These are phyloP conservation scores for Neofusicoccum umdonicola DNA, from an alignment of 2,329 filamentous ascomycete species.

Conservation along the genomic window DNA sequence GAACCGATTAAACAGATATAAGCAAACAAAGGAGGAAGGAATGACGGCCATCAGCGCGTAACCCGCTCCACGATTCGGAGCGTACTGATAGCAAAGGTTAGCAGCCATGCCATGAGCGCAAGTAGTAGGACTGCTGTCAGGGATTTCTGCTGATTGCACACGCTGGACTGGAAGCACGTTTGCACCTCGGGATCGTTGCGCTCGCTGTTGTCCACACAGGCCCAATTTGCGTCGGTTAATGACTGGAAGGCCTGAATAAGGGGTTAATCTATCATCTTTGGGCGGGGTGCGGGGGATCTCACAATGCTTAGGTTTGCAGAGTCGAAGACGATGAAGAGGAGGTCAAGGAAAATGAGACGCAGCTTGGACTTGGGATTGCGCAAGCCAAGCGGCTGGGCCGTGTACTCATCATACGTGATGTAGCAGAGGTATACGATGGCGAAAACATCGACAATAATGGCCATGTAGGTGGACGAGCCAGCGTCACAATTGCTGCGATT, in stretches of 20 bases:
- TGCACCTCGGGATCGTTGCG: conserved; percentile 19
- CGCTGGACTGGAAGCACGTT: conserved; percentile 34
- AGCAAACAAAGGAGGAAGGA: not conserved
- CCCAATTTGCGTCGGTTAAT: conserved; percentile 62
- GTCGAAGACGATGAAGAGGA: conserved; percentile 97
- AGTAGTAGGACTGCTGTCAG: conserved; percentile 77
- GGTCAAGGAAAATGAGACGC: conserved; percentile 82
- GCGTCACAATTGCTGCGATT: conserved; percentile 40
- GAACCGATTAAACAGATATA: conserved; percentile 13
- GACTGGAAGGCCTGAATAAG: conserved; percentile 68
- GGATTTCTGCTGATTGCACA: conserved; percentile 65
- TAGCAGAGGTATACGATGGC: conserved; percentile 89
- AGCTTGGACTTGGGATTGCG: conserved; percentile 83
- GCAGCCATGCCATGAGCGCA: conserved; percentile 82
- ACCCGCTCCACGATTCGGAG: conserved; percentile 25
- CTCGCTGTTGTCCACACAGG: conserved; percentile 33
- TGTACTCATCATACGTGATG: conserved; percentile 96
- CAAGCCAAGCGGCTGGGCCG: conserved; percentile 84
- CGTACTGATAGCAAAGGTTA: conserved; percentile 79
- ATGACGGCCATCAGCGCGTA: not conserved
- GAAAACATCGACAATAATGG: conserved; percentile 82
- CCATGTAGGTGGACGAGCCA: conserved; percentile 73
- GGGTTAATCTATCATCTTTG: not conserved
- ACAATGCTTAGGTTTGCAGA: conserved; percentile 80
- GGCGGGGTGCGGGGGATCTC: not conserved